These are phyloP conservation scores for Huntiella bhutanensis DNA, from an alignment of 2,329 filamentous ascomycete genomes.

Conservation along the genomic window DNA sequence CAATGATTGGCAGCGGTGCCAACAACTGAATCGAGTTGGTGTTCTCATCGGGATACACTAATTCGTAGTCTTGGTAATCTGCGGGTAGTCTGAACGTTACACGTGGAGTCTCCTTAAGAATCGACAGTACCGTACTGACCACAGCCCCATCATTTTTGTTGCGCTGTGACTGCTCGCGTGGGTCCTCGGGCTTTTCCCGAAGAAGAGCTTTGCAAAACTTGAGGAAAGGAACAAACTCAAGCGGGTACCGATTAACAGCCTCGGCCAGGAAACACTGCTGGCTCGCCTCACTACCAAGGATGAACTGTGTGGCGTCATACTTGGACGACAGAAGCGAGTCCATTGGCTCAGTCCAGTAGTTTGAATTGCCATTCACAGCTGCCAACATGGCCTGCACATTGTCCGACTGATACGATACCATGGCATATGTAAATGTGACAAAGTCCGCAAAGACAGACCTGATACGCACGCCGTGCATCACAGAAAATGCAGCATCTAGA, in stretches of 20 bases:
- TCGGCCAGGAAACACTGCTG: conserved; percentile 19
- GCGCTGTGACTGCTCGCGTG: neutral
- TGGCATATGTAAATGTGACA: conserved; percentile 44
- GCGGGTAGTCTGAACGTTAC: conserved; percentile 62
- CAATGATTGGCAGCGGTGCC: conserved; percentile 44
- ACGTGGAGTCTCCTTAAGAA: conserved; percentile 49
- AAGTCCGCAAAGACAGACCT: conserved; percentile 50
- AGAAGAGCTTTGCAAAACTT: conserved; percentile 22
- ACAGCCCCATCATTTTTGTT: conserved; percentile 1
- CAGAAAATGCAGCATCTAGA: conserved; percentile 28
- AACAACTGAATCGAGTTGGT: conserved; percentile 56
- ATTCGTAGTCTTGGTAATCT: conserved; percentile 54
- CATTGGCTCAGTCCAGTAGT: conserved; percentile 12
- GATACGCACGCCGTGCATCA: conserved; percentile 41
- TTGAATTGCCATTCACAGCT: conserved; percentile 29
- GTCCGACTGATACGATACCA: conserved; percentile 55
- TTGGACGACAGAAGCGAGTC: conserved; percentile 10
- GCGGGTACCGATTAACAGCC: conserved; percentile 16
- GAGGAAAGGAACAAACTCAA: conserved; percentile 20
- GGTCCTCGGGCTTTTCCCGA: conserved; percentile 14
- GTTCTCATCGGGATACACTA: conserved; percentile 72
- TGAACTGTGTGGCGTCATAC: conserved; percentile 18
- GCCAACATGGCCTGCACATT: conserved; percentile 47
- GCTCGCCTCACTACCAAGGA: conserved; percentile 36
- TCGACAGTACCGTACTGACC: conserved; percentile 30